These are phyloP conservation scores for Paramecium pentaurelia DNA, from an alignment of 73 alveolate genomes.

Conservation along the genomic window DNA sequence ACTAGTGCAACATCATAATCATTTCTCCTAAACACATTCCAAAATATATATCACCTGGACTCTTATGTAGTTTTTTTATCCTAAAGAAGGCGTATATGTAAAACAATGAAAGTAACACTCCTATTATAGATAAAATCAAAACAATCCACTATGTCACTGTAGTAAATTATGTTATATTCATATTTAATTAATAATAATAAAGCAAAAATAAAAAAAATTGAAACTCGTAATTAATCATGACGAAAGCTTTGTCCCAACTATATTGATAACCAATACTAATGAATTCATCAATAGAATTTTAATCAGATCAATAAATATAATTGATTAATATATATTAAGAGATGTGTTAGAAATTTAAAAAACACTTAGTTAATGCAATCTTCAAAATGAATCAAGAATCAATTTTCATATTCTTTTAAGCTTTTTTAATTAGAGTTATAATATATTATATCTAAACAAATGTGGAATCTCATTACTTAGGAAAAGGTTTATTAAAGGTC, in stretches of 20 bases:
- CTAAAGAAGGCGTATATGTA: not conserved
- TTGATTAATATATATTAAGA: slow-evolving; percentile 75
- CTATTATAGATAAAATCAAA: not conserved
- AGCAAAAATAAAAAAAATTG: slow-evolving; percentile 55
- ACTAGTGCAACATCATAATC: not conserved
- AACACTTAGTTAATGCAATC: slow-evolving; percentile 79
- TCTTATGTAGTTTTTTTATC: not conserved
- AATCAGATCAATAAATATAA: slow-evolving; percentile 83
- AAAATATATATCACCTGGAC: slow-evolving; percentile 45
- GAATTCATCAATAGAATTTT: slow-evolving; percentile 66
- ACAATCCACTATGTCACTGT: not conserved
- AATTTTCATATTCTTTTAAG: slow-evolving; percentile 66
- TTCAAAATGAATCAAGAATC: slow-evolving; percentile 77
- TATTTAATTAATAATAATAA: not conserved
- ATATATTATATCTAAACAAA: slow-evolving; percentile 38
- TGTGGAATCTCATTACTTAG: not conserved
- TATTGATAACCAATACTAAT: slow-evolving; percentile 69
- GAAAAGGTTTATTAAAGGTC: slow-evolving; percentile 46
- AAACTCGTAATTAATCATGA: slow-evolving; percentile 88
- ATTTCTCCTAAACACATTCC: slow-evolving; percentile 45
- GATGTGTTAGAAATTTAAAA: slow-evolving; percentile 87
- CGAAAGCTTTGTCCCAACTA: slow-evolving; percentile 82
- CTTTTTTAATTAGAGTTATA: slow-evolving; percentile 83
- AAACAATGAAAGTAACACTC: not conserved
- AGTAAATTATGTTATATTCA: not conserved